Evolutionary conservation across 73 alveolate genomes (phyloP), one percentile per base, ranked within the genome.

Genomic region (Blepharisma stoltei): DNA sequence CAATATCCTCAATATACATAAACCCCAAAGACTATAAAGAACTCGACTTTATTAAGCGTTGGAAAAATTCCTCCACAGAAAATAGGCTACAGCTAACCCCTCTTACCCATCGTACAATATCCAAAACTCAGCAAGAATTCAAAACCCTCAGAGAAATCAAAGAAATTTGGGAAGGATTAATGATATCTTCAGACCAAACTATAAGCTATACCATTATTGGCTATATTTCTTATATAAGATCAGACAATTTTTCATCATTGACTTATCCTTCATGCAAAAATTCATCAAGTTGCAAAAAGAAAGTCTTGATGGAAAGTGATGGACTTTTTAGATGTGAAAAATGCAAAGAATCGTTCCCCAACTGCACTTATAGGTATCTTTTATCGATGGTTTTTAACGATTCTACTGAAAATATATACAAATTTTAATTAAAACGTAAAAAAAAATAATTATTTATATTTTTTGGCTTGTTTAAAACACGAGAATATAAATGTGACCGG

Each of bases 251-350:
- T 20, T 8, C n/a, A 9, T 25, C 11, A 14, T 14, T 60, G 73
- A 14, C 23, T 60, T 60, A 60, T 25, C 14, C 73, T 1, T n/a
- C 73, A 8, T 60, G 73, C 73, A 60, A 60, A 60, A 60, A 60
- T 38, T 8, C 45, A 60, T 18, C 37, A 20, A 60, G 4, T 1
- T 60, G 73, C 46, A 60, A 60, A 60, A 60, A 60, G 23, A 60
- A 60, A 25, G 73, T 60, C 3, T 9, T 60, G 2, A n/a, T 8
- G 2, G 73, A 60, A 8, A 25, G 73, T 3, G 18, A 18, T 60
- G 46, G 73, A 4, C 46, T n/a, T n/a, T 60, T 1, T 25, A n/a
- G 73, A n/a, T 60, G 73, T 25, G 73, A 60, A 25, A 18, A 11
- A 1, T 60, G 73, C 73, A 14, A 14, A 25, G 73, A 60, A 60